These are phyloP conservation scores for Scleromitrula shiraiana DNA, from an alignment of 2,329 filamentous ascomycete genomes.

Conservation along the genomic window DNA sequence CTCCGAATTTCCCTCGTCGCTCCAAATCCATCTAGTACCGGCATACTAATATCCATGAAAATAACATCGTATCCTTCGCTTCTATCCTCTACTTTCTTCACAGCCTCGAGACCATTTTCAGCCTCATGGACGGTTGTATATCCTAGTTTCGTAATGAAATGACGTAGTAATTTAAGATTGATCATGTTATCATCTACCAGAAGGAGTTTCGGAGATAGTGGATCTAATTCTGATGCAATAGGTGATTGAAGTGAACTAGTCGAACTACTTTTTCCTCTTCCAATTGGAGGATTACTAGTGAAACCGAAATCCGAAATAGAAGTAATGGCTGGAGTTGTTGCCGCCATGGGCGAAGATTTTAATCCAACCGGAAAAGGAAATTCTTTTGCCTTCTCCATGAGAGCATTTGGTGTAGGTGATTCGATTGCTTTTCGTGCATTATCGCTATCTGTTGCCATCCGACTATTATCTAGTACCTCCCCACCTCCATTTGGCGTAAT, in stretches of 20 bases:
- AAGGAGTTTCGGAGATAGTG: conserved; percentile 22
- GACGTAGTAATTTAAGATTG: conserved; percentile 34
- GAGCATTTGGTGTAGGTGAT: conserved; percentile 25
- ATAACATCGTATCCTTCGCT: conserved; percentile 36
- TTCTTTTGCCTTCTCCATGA: conserved; percentile 20
- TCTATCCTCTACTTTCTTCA: conserved; percentile 34
- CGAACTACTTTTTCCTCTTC: neutral
- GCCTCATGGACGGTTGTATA: conserved; percentile 36
- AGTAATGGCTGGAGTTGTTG: neutral
- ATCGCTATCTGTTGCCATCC: conserved; percentile 27
- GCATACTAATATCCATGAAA: conserved; percentile 46
- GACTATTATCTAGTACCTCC: conserved; percentile 27
- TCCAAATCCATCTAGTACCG: conserved; percentile 44
- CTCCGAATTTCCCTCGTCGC: conserved; percentile 42
- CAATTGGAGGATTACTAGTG: neutral
- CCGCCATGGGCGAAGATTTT: neutral
- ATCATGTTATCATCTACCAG: conserved; percentile 38
- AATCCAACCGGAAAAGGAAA: conserved; percentile 25
- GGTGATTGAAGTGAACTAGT: neutral
- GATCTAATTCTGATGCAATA: neutral
- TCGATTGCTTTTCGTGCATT: conserved; percentile 28
- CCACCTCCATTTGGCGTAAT: conserved; percentile 18
- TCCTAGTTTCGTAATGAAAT: conserved; percentile 33
- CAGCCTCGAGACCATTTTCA: conserved; percentile 40
- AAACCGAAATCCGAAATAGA: neutral